phyloP scores from a whole-genome alignment of 495 filamentous ascomycete species.

The Aspergillus conjunctus region DNA sequence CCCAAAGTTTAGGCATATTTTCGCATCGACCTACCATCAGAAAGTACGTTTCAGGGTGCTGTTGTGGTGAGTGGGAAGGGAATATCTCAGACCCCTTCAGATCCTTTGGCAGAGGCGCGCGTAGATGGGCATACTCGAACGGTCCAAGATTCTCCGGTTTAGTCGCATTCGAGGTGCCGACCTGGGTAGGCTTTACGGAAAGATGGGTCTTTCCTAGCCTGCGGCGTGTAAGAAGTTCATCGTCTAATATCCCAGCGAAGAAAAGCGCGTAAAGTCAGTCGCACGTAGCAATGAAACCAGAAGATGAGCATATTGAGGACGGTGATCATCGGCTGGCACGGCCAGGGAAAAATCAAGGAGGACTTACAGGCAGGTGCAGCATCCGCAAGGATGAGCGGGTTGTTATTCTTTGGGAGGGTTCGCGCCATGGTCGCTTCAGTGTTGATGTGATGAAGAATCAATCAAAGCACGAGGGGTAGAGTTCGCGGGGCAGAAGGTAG shows the following conservation, averaged over 20 bases:
- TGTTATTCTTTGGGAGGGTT: constrained; percentile 67
- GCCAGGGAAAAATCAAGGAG: constrained; percentile 25
- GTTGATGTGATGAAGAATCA: constrained; percentile 2
- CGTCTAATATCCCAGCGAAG: constrained; percentile 53
- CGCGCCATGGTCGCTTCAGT: constrained; percentile 57
- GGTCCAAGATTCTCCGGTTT: constrained; percentile 71
- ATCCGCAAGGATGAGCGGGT: constrained; percentile 77
- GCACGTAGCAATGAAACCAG: constrained; percentile 24
- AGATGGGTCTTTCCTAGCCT: constrained; percentile 91
- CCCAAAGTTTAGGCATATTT: background rate
- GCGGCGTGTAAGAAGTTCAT: constrained; percentile 79
- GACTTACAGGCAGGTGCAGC: constrained; percentile 64
- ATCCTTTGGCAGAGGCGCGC: constrained; percentile 85
- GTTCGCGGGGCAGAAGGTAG: constrained; percentile 9
- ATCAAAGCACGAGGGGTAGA: constrained; percentile 7
- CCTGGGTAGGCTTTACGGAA: constrained; percentile 70
- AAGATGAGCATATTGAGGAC: constrained; percentile 18
- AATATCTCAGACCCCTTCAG: constrained; percentile 89
- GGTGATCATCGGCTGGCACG: constrained; percentile 6
- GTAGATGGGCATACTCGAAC: constrained; percentile 95
- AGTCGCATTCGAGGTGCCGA: constrained; percentile 65
- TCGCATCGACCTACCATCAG: constrained; percentile 70
- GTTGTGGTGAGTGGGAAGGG: constrained; percentile 57
- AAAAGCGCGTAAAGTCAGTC: constrained; percentile 25
- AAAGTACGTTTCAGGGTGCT: constrained; percentile 85